A percentile compares a stretch with the other conserved stretches of the same genome.
Evolutionary conservation across 1,139 yeast species (phyloP).

Genomic region (Protomyces pachydermus): DNA sequence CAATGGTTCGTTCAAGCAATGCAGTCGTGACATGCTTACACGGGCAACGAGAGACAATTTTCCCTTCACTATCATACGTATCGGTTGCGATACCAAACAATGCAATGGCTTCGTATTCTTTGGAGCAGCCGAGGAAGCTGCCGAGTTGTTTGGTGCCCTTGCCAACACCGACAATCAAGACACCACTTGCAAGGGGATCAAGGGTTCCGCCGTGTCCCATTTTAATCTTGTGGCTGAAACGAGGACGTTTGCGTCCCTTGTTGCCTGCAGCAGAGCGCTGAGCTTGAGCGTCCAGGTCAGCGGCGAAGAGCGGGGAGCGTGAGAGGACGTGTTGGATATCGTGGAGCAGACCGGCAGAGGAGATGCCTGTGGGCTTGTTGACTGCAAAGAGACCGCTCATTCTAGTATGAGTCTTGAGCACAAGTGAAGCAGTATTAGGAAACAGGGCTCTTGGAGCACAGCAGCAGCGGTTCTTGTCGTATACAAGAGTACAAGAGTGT

Average conservation of each 20-base stretch:
- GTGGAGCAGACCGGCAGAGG: slow-evolving; percentile 23
- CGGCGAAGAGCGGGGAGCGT: slow-evolving; percentile 10
- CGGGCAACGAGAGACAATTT: slow-evolving; percentile 56
- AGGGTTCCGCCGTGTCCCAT: slow-evolving; percentile 98
- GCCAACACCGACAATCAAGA: slow-evolving; percentile 85
- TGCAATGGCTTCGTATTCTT: slow-evolving; percentile 73
- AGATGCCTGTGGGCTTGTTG: slow-evolving; percentile 19
- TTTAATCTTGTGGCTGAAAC: slow-evolving; percentile 41
- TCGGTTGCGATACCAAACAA: slow-evolving; percentile 86
- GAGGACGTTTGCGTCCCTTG: slow-evolving; percentile 17
- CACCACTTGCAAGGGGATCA: slow-evolving; percentile 93
- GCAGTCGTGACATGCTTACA: slow-evolving; percentile 57
- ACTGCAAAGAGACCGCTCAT: slow-evolving; percentile 26
- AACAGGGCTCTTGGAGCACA: too few species aligned
- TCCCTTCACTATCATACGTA: slow-evolving; percentile 91
- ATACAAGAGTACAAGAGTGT: too few species aligned
- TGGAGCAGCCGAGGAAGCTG: slow-evolving; percentile 61
- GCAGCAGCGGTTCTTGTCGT: too few species aligned
- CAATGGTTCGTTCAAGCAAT: slow-evolving; percentile 46
- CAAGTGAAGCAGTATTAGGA: too few species aligned
- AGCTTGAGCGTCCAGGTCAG: slow-evolving; percentile 16
- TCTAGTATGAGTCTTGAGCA: too few species aligned
- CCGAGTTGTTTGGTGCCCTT: slow-evolving; percentile 77
- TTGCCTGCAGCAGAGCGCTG: slow-evolving; percentile 16
- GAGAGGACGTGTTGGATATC: slow-evolving; percentile 15